Evolutionary conservation across 192 early-diverging fungal genomes (phyloP), one percentile per base, ranked within the genome.

Genomic region (Umbelopsis ramanniana): DNA sequence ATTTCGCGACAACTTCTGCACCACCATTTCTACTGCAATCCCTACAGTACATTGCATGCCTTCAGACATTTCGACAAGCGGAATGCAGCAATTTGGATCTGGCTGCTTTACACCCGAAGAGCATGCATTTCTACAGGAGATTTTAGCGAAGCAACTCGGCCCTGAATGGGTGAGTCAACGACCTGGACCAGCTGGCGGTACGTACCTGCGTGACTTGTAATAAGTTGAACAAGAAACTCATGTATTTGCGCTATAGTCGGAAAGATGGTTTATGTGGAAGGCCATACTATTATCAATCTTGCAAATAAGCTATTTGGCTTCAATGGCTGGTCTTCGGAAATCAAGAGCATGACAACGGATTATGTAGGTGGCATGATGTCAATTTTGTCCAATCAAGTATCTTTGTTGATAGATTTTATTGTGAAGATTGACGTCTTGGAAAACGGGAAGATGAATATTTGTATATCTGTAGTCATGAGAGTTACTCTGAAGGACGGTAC

Each of bases 231-330:
- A 1, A 10, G 17, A 37, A 17, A 37, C 57, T 63, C 4, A 63
- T 37, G 23, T 37, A 63, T 35, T 12, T 19, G 11, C 15, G 0
- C 15, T 21, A 10, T 37, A 63, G 57, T 12, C 17, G 17, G 15
- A 12, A 63, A 3, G 1, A 37, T 63, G 57, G 26, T 33, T 2
- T 63, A 63, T 38, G 26, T 63, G 11, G 94, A 95, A 74, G 95
- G 94, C 9, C 91, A 89, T 89, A 91, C 88, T 35, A 88, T 87
- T 45, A 93, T 94, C 50, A 90, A 89, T 72, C 77, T 98, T 38
- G 97, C 97, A 54, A 96, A 99, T 73, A 90, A 94, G 33, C 73
- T 97, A 7, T 98, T 99, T 85, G 97, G 96, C 4, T 98, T 97
- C 78, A 87, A 97, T 73, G 96, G 96, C 11, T 99, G 97, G 97